phyloP scores from a whole-genome alignment of 2,329 filamentous ascomycete species.

The Septoria linicola region DNA sequence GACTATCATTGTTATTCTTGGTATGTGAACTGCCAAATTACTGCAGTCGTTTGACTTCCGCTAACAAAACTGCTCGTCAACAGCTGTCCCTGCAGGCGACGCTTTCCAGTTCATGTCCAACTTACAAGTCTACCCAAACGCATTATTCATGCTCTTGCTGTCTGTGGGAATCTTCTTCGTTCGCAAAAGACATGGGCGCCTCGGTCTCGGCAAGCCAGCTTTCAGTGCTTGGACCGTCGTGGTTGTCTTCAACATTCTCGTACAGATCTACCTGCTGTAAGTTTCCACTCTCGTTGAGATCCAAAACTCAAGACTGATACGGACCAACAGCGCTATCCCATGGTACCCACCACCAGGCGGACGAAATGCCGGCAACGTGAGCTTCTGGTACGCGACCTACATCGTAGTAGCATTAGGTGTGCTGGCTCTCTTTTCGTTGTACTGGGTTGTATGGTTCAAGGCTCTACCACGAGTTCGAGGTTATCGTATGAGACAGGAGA shows the following conservation, averaged over 20 bases:
- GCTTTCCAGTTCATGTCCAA: slow-evolving; percentile 57
- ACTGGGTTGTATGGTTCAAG: slow-evolving; percentile 61
- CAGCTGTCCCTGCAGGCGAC: slow-evolving; percentile 59
- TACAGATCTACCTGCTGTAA: slow-evolving; percentile 59
- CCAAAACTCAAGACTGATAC: too few species aligned
- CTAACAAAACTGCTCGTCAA: too few species aligned
- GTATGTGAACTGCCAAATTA: too few species aligned
- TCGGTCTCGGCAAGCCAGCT: slow-evolving; percentile 49
- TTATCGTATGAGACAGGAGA: slow-evolving; percentile 57
- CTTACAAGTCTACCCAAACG: slow-evolving; percentile 57
- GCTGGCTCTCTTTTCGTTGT: slow-evolving; percentile 58
- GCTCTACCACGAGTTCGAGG: slow-evolving; percentile 52
- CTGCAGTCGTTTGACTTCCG: too few species aligned
- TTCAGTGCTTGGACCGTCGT: slow-evolving; percentile 61
- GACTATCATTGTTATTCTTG: slow-evolving; percentile 59
- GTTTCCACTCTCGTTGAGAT: too few species aligned
- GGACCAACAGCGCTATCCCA: slow-evolving; percentile 63
- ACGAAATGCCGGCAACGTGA: slow-evolving; percentile 61
- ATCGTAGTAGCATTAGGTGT: slow-evolving; percentile 63
- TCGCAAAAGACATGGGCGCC: slow-evolving; percentile 53
- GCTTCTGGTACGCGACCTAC: slow-evolving; percentile 73
- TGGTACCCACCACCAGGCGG: slow-evolving; percentile 68
- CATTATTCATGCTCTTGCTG: slow-evolving; percentile 59
- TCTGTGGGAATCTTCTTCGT: slow-evolving; percentile 59
- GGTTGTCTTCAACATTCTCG: slow-evolving; percentile 58